These are phyloP conservation scores for Nemania sp. DNA, from an alignment of 2,329 filamentous ascomycete genomes.

Conservation along the genomic window DNA sequence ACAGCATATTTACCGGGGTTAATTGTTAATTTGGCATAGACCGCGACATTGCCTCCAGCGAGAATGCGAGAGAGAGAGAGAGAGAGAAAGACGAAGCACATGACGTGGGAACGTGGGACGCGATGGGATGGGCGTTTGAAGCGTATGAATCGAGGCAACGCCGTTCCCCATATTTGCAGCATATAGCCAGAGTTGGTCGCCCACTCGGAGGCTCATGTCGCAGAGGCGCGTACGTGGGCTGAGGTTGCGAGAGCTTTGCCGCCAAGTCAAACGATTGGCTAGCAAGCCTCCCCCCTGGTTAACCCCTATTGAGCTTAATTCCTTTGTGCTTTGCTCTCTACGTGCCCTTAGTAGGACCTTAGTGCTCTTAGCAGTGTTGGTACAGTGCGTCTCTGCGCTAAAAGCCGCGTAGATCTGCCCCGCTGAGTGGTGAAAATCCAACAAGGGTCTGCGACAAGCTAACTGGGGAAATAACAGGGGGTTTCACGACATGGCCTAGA, in stretches of 20 bases:
- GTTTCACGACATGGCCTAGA: slow-evolving; percentile 20
- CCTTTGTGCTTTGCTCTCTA: background rate
- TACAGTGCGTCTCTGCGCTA: background rate
- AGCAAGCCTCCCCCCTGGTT: slow-evolving; percentile 17
- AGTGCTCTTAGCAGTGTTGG: too few relatives aligned
- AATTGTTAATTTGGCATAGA: slow-evolving; percentile 5
- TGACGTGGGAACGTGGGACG: too few relatives aligned
- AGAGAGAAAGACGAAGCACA: background rate
- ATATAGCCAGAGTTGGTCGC: slow-evolving; percentile 13
- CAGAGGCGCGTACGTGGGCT: slow-evolving; percentile 37
- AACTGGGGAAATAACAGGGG: slow-evolving; percentile 43
- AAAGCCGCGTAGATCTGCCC: slow-evolving; percentile 32
- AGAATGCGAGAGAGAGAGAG: too few relatives aligned
- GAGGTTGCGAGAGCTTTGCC: slow-evolving; percentile 34
- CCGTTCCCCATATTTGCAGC: slow-evolving; percentile 13
- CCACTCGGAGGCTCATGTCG: slow-evolving; percentile 32
- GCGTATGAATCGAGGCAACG: slow-evolving; percentile 27
- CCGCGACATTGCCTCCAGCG: background rate
- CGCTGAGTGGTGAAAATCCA: slow-evolving; percentile 36
- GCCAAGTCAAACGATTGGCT: slow-evolving; percentile 48
- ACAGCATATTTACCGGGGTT: slow-evolving; percentile 5
- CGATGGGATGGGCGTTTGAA: slow-evolving; percentile 29
- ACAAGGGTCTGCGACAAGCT: slow-evolving; percentile 40
- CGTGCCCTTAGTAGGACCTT: background rate
- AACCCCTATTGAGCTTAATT: slow-evolving; percentile 13